Conservation (phyloP, 306 rosid genomes). For the Fagus crenata region DNA sequence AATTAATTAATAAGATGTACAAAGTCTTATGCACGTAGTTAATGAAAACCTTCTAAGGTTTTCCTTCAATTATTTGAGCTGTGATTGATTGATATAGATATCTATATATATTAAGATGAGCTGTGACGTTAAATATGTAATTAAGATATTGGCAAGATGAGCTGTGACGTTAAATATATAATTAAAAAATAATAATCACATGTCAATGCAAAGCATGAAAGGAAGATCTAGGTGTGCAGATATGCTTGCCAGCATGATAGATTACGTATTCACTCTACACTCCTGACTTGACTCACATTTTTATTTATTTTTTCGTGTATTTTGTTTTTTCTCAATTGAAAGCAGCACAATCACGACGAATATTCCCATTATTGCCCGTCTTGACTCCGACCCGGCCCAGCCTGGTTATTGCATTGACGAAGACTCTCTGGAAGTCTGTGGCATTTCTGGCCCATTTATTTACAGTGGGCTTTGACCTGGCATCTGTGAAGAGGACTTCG, state of each 20-base stretch:
- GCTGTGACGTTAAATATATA: too few species aligned
- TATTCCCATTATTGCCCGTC: conserved; percentile 53
- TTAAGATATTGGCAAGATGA: too few species aligned
- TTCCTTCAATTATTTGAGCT: background rate
- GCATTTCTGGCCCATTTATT: conserved; percentile 49
- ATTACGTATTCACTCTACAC: background rate
- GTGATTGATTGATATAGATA: too few species aligned
- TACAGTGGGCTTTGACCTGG: conserved; percentile 51
- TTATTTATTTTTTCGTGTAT: too few species aligned
- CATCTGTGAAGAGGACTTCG: conserved; percentile 57
- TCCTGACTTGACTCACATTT: too few species aligned
- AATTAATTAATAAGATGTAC: background rate
- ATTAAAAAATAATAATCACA: too few species aligned
- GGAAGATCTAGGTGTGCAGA: background rate
- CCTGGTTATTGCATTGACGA: conserved; percentile 61
- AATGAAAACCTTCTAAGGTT: background rate
- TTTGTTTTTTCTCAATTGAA: conserved; percentile 29
- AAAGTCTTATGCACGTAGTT: background rate
- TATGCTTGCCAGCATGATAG: background rate
- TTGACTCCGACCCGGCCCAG: conserved; percentile 76
- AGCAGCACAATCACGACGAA: conserved; percentile 57
- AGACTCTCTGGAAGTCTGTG: conserved; percentile 44
- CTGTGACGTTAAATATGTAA: too few species aligned
- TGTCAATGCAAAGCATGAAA: background rate
- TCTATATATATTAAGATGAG: too few species aligned